Conservation (phyloP, 106 monocot species). For the Dioscorea dumetorum region DNA sequence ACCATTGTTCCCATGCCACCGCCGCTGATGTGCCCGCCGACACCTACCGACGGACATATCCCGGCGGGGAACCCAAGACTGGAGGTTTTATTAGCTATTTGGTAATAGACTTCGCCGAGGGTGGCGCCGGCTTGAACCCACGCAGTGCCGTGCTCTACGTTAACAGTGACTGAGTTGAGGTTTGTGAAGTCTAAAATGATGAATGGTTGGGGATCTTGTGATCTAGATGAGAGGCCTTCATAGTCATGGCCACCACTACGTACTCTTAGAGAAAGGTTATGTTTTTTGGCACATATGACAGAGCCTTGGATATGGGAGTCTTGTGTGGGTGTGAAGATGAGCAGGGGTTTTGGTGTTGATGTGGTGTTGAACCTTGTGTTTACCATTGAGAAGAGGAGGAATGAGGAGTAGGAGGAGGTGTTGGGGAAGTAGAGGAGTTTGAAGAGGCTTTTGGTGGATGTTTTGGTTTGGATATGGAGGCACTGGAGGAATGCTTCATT, state of each 20-base stretch:
- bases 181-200: background rate
- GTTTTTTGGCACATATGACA: background rate
- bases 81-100: background rate
- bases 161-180: background rate
- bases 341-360: background rate
- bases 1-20: background rate
- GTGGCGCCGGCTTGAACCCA: background rate
- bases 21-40: conserved; percentile 3
- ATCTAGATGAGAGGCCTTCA: conserved; percentile 10
- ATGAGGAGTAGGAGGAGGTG: background rate
- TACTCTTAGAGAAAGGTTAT: background rate
- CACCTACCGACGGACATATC: background rate
- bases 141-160: background rate
- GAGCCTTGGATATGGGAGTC: background rate
- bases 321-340: background rate
- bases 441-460: background rate
- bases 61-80: background rate
- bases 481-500: no score
- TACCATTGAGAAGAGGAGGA: background rate
- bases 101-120: conserved; percentile 5
- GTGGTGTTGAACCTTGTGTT: background rate
- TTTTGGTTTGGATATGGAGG: no score
- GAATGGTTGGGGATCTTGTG: background rate
- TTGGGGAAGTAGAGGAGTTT: background rate
- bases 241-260: conserved; percentile 15